Evolutionary conservation across 768 basidiomycete genomes (phyloP), one percentile per base, ranked within the genome.

Genomic region (Amanita subjunquillea): DNA sequence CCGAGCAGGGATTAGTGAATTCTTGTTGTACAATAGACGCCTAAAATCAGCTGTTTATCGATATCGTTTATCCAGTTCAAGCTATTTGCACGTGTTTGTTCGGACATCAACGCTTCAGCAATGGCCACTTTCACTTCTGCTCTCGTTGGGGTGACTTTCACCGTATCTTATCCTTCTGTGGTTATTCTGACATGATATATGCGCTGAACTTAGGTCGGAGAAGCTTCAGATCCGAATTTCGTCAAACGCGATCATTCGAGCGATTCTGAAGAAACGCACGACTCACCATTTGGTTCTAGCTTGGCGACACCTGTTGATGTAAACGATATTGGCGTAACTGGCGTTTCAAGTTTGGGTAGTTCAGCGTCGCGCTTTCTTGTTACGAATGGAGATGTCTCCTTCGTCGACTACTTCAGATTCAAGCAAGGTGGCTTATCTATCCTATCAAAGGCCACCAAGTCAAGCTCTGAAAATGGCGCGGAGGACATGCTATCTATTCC

Each of bases 251-350:
- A 32, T 37, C 52, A 65, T 53, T 65, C 68, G 44, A 54, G 63
- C 22, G 62, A 70, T 53, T 73, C 73, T 27, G 65, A 61, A 34
- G 62, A 66, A 48, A 73, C 74, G 2, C 62, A 67, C 45, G 72
- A 75, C 36, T 73, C 74, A 40, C 67, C 71, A 0, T 71, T 74
- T 51, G 65, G 63, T 10, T 74, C 73, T 6, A 63, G 60, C 34
- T 61, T 75, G 2, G 68, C 68, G 20, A 75, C 74, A 29, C 74
- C 74, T 12, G 63, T 63, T 4, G 72, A 74, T 43, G 3, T 17
- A 6, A 22, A 51, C 13, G 50, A 51, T 25, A 27, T 38, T 3
- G 27, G 40, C n/a, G 60, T 17, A n/a, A 56, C 0, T 25, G 34
- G n/a, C 49, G 57, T 17, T 56, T 58, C 20, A 30, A 54, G 32